Evolutionary conservation across 2,329 filamentous ascomycete genomes (phyloP).

Genomic region (Talaromyces sp.): DNA sequence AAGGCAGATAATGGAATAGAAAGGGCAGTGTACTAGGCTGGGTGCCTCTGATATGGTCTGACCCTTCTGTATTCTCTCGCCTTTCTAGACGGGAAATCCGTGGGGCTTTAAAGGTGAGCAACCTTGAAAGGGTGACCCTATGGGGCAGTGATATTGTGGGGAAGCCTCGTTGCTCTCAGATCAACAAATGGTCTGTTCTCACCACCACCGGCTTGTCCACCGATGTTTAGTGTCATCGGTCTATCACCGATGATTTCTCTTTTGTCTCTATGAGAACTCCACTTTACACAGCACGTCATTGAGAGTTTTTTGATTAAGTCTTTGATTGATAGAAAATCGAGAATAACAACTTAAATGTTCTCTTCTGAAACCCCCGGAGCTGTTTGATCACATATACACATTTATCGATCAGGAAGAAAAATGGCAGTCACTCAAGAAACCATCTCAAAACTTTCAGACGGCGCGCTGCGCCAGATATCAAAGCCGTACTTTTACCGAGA

Average conservation of each 20-base stretch:
- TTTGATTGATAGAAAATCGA: too few relatives aligned
- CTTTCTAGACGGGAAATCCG: background rate
- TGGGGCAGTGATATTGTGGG: background rate
- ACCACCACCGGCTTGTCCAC: constrained; percentile 3
- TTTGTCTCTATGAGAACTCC: background rate
- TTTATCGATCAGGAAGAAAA: background rate
- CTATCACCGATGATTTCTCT: background rate
- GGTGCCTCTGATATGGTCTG: background rate
- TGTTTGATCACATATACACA: background rate
- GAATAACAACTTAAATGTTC: background rate
- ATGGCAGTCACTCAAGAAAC: constrained; percentile 15
- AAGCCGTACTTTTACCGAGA: constrained; percentile 16
- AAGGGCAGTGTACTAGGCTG: background rate
- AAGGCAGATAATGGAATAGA: background rate
- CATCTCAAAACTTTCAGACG: background rate
- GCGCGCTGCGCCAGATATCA: constrained; percentile 1
- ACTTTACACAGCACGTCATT: background rate
- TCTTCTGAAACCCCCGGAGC: background rate
- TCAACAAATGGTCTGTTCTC: background rate
- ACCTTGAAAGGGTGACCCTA: background rate
- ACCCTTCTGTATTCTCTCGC: background rate
- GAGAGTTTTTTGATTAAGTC: background rate
- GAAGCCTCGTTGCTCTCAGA: background rate
- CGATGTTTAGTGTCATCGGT: background rate
- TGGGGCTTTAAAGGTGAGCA: constrained; percentile 8